A percentile compares a stretch with the other conserved stretches of the same genome.
Conservation (phyloP, 139 green algal species). For the Ettlia oleoabundans region DNA sequence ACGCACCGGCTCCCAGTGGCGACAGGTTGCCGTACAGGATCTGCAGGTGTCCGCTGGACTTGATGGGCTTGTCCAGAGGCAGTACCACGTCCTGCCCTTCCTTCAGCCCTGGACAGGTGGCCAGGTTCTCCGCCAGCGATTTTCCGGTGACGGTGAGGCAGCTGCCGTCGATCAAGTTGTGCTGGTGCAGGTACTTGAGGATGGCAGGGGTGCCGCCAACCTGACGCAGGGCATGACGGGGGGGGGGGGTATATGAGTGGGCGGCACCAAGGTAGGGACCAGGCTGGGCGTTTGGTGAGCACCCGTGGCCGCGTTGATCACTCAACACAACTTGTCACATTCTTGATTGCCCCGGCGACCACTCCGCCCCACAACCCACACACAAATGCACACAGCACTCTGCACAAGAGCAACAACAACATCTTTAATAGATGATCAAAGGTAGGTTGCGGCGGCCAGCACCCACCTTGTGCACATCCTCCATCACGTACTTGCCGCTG, state of each 20-base stretch:
- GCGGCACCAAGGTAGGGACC: background rate
- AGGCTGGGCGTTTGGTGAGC: no score
- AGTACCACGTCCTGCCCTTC: conserved; percentile 86
- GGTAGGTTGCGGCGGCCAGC: background rate
- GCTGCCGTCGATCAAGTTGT: conserved; percentile 90
- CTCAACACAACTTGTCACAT: no score
- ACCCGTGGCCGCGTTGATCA: no score
- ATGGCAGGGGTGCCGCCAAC: conserved; percentile 94
- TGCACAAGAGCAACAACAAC: background rate
- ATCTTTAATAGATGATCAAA: background rate
- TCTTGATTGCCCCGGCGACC: no score
- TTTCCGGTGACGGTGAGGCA: conserved; percentile 93
- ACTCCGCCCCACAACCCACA: no score
- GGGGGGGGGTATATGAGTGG: background rate
- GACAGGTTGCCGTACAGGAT: conserved; percentile 98
- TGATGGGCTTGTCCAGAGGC: conserved; percentile 91
- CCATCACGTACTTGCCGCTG: conserved; percentile 97
- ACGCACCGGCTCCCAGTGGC: conserved; percentile 77
- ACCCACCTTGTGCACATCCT: conserved; percentile 95
- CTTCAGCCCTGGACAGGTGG: conserved; percentile 74
- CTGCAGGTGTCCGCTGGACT: conserved; percentile 75
- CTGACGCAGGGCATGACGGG: conserved; percentile 10
- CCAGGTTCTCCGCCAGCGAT: conserved; percentile 96
- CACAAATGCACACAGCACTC: background rate
- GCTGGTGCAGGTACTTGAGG: conserved; percentile 94